phyloP scores from a whole-genome alignment of 106 monocot species.

The Dioscorea dumetorum region DNA sequence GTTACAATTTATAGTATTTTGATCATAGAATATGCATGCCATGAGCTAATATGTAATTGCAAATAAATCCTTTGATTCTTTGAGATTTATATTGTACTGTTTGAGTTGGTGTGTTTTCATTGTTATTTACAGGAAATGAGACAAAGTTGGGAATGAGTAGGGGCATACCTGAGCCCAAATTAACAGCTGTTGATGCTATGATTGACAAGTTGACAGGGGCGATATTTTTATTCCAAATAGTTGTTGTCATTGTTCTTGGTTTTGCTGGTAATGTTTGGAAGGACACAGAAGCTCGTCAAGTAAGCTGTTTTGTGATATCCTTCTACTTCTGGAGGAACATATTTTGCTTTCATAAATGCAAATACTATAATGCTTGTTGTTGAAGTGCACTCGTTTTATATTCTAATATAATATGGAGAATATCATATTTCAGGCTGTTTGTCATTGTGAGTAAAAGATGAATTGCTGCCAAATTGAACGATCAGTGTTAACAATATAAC shows the following conservation, averaged over 20 bases:
- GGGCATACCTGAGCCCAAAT: conserved; percentile 90
- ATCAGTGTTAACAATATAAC: too few species aligned
- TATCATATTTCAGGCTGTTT: too few species aligned
- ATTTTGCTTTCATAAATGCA: neutral
- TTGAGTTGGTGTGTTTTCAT: too few species aligned
- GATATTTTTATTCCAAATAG: conserved; percentile 94
- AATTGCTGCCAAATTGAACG: too few species aligned
- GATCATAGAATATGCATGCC: too few species aligned
- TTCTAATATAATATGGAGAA: neutral
- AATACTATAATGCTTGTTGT: too few species aligned
- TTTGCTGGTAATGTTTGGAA: conserved; percentile 97
- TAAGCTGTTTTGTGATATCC: conserved; percentile 11
- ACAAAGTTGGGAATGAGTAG: conserved; percentile 97
- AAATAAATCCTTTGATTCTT: too few species aligned
- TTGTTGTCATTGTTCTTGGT: conserved; percentile 91
- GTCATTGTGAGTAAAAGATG: too few species aligned
- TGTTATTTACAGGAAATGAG: conserved; percentile 67
- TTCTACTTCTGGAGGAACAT: neutral
- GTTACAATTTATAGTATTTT: too few species aligned
- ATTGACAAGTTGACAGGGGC: conserved; percentile 96
- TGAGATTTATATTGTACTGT: too few species aligned
- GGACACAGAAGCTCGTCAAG: conserved; percentile 86
- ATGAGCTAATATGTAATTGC: too few species aligned
- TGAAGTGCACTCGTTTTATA: neutral
- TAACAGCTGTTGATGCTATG: conserved; percentile 95